Evolutionary conservation across 768 basidiomycete species (phyloP).

Genomic region (Xerocomellus intermedius): DNA sequence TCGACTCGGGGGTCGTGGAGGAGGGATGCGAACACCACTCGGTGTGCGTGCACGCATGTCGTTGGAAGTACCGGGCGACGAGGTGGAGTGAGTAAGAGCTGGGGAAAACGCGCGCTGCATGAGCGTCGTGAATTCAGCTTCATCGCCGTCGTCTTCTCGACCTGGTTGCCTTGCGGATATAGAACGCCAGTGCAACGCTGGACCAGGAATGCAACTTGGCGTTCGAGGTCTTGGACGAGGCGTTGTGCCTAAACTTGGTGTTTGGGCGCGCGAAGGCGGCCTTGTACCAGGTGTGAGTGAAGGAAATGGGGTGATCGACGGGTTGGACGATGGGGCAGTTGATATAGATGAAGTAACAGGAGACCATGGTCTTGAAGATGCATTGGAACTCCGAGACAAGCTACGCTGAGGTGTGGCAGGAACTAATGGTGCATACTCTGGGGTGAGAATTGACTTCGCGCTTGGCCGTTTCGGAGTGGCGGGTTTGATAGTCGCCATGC

Average conservation of each 20-base stretch:
- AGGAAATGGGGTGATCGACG: constrained; percentile 37
- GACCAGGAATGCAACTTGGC: constrained; percentile 75
- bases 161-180: constrained; percentile 48
- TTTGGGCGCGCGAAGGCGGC: constrained; percentile 59
- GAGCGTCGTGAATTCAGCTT: constrained; percentile 40
- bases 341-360: constrained; percentile 71
- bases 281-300: constrained; percentile 28
- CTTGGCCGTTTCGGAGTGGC: constrained; percentile 49
- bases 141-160: constrained; percentile 44
- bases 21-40: constrained; percentile 43
- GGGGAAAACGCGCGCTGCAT: constrained; percentile 64
- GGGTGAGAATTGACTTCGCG: constrained; percentile 46
- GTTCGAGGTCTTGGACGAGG: constrained; percentile 76
- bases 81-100: constrained; percentile 50
- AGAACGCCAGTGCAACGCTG: constrained; percentile 48
- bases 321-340: constrained; percentile 55
- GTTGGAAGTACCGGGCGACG: constrained; percentile 36
- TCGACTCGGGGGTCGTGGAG: constrained; percentile 73
- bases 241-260: constrained; percentile 44
- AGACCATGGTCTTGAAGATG: constrained; percentile 79
- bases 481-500: constrained; percentile 44
- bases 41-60: constrained; percentile 39
- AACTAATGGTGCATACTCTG: constrained; percentile 43
- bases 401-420: constrained; percentile 59
- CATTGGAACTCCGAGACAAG: constrained; percentile 70